These are phyloP conservation scores for Nitzschia sp. DNA, from an alignment of 108 stramenopile genomes.

Conservation along the genomic window DNA sequence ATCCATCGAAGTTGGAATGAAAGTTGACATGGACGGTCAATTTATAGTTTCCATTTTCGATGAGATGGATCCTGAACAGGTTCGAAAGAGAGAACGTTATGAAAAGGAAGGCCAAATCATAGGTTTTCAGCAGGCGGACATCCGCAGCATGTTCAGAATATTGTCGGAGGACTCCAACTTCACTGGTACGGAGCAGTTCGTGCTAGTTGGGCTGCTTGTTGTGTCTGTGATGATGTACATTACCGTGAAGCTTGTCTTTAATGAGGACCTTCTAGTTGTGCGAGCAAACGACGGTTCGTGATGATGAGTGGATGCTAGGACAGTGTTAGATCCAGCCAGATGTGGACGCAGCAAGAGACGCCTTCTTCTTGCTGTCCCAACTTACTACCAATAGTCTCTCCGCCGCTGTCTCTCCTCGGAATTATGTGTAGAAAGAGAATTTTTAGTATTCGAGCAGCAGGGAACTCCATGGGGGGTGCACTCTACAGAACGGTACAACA, in stretches of 20 bases:
- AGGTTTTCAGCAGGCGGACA: background rate
- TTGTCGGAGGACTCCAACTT: constrained; percentile 16
- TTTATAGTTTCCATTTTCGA: constrained; percentile 79
- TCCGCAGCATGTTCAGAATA: background rate
- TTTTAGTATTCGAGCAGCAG: too few relatives aligned
- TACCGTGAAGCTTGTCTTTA: constrained; percentile 37
- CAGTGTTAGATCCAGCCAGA: too few relatives aligned
- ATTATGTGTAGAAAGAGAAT: too few relatives aligned
- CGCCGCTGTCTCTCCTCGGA: too few relatives aligned
- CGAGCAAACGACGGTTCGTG: too few relatives aligned
- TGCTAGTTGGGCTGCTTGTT: constrained; percentile 16
- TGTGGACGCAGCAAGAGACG: too few relatives aligned
- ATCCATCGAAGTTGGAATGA: constrained; percentile 70
- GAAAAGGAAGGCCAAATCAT: constrained; percentile 12
- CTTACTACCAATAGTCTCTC: too few relatives aligned
- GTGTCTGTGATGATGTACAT: constrained; percentile 38
- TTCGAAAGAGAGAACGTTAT: constrained; percentile 48
- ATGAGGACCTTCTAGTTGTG: constrained; percentile 11
- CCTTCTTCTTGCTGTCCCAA: too few relatives aligned
- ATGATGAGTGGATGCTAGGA: too few relatives aligned
- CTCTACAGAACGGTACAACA: too few relatives aligned
- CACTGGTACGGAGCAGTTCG: constrained; percentile 35
- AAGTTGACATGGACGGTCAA: constrained; percentile 55
- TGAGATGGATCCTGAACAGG: constrained; percentile 76
- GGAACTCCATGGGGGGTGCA: too few relatives aligned